phyloP scores from a whole-genome alignment of 768 basidiomycete genomes.

The Tephrocybe rancida region DNA sequence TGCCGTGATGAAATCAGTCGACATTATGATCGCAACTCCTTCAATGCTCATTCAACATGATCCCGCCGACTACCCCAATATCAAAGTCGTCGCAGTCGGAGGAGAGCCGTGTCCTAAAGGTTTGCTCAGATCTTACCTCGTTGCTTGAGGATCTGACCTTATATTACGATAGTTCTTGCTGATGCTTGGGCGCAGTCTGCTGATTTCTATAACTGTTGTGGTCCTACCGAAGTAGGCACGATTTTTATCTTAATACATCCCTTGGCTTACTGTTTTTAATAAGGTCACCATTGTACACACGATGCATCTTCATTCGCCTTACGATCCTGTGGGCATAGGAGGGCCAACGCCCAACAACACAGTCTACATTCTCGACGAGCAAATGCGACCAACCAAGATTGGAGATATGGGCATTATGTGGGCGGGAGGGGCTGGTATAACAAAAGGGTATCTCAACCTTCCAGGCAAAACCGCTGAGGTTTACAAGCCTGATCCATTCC shows the following conservation, averaged over 20 bases:
- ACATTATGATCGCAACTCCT: slow-evolving; percentile 56
- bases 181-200: slow-evolving; percentile 43
- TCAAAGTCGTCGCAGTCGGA: slow-evolving; percentile 50
- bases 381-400: slow-evolving; percentile 36
- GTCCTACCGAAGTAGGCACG: slow-evolving; percentile 60
- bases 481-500: slow-evolving; percentile 52
- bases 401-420: slow-evolving; percentile 49
- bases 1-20: slow-evolving; percentile 46
- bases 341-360: slow-evolving; percentile 52
- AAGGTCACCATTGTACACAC: slow-evolving; percentile 58
- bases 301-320: slow-evolving; percentile 42
- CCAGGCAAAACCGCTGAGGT: slow-evolving; percentile 55
- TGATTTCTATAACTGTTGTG: slow-evolving; percentile 52
- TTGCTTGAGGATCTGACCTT: background rate
- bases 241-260: too few species aligned
- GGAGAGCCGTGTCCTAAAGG: slow-evolving; percentile 56
- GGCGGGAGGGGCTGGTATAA: slow-evolving; percentile 61
- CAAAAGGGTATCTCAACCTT: slow-evolving; percentile 55
- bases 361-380: slow-evolving; percentile 38
- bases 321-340: slow-evolving; percentile 45
- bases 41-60: slow-evolving; percentile 50
- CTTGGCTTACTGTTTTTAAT: too few species aligned
- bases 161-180: slow-evolving; percentile 27
- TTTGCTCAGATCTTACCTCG: slow-evolving; percentile 31
- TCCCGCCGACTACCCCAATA: slow-evolving; percentile 50